Base-by-base conservation (phyloP, 2,329 filamentous ascomycete species). In the Aspergillus neoniger region DNA sequence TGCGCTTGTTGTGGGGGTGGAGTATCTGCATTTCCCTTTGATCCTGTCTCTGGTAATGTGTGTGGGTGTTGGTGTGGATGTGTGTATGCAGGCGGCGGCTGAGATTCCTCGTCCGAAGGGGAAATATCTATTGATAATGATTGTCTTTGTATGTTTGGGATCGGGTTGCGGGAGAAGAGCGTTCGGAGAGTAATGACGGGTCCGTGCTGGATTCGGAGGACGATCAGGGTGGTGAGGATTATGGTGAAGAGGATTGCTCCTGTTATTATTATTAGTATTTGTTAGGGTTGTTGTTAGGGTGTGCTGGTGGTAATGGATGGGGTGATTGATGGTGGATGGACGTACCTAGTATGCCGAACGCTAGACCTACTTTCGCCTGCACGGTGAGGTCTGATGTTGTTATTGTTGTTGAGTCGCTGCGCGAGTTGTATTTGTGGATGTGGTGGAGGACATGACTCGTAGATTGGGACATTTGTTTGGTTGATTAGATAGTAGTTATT, bases 191-290 rank as follows among this genome's bases (percentile, higher is more conserved):
- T 58, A n/a, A 54, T 17, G 28, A 28, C 9, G 8, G 57, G 57
- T 2, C 50, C 57, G 50, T 41, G 49, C 43, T 58, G 52, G 28
- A 58, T 41, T 32, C 57, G 57, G n/a, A 58, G 30, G 17, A 58
- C 25, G 5, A 47, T 28, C 5, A 25, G 54, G 10, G 43, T 48
- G 15, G 51, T 14, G 19, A 58, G 6, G 17, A 54, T 14, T n/a
- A 54, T 49, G 39, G 44, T 38, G 30, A 58, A n/a, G 38, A 50
- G 52, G 5, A 52, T 23, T 30, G 47, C 55, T 38, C 28, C 55
- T 57, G 21, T 57, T 15, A 25, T 12, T 3, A 19, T 44, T 23
- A 25, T 25, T 7, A 25, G 6, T 25, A 25, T 7, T 23, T 23
- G 12, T 30, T 23, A 6, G 8, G 30, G 9, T 39, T 23, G 44